Base-by-base conservation (phyloP, 106 monocot species). In the Gastrodia elata region DNA sequence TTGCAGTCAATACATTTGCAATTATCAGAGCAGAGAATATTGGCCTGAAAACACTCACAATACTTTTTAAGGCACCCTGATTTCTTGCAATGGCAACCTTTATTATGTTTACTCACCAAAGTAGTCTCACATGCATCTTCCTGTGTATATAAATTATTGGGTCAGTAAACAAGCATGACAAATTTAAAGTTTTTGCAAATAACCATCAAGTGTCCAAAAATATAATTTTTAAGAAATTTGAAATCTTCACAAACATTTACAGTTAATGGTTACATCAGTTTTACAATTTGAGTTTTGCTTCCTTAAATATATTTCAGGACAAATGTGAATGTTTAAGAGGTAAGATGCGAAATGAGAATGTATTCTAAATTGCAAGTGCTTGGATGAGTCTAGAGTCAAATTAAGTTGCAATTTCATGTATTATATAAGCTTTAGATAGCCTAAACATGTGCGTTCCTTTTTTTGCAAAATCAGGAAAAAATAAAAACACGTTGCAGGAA, bases 11-110 rank as follows among this genome's bases (percentile, higher is more conserved):
- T 77, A 77, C 94, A 94, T 70, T 88, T 94, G 58, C 94, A 94
- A 75, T 94, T 94, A 58, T 94, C 94, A 49, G 94, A 94, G 72
- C 94, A 94, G 25, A 94, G 86, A 68, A 94, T 91, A 46, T 87
- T 87, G 22, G 94, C 94, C 72, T 95, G 95, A 68, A 87, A 96
- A 80, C 95, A 96, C 73, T 96, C 95, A 75, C 95, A 96, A 40
- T 96, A 96, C 72, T 92, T 96, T 77, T 96, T 96, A 18, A 96
- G 84, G 73, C 95, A 96, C 8, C 91, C 87, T 52, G 94, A 91
- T 68, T 94, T 94, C 87, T 91, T 94, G 77, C 94, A 94, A 49
- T 94, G 83, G 73, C 94, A 94, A 30, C 94, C 94, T 68, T 94
- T 94, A 69, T 94, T 91, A 77, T 94, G 94, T 71, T 88, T 96